A percentile compares a stretch with the other conserved stretches of the same genome.
phyloP scores from a whole-genome alignment of 2,329 filamentous ascomycete genomes.

The Fusarium nelsonii region DNA sequence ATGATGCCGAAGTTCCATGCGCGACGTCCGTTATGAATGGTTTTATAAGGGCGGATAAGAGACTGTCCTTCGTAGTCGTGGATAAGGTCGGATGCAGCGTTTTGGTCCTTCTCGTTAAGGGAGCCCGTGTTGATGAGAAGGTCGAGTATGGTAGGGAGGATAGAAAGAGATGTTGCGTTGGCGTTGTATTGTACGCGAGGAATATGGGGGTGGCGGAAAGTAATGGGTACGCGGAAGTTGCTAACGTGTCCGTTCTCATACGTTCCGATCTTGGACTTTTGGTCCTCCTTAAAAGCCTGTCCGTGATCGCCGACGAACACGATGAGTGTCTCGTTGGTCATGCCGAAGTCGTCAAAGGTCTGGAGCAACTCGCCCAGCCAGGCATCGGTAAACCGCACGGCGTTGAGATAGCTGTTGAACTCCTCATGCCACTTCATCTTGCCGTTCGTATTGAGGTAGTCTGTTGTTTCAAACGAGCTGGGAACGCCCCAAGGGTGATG shows the following conservation, averaged over 20 bases:
- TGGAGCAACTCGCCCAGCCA: slow-evolving; percentile 52
- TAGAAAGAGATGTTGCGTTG: slow-evolving; percentile 50
- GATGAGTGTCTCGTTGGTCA: slow-evolving; percentile 52
- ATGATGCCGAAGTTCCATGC: slow-evolving; percentile 54
- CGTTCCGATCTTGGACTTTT: slow-evolving; percentile 48
- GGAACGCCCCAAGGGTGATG: slow-evolving; percentile 51
- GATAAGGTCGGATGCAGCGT: slow-evolving; percentile 47
- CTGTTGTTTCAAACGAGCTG: slow-evolving; percentile 28
- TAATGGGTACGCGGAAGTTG: slow-evolving; percentile 52
- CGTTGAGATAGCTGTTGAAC: slow-evolving; percentile 53
- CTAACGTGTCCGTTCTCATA: slow-evolving; percentile 53
- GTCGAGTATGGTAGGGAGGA: slow-evolving; percentile 54
- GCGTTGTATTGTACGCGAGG: slow-evolving; percentile 51
- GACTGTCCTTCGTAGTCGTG: slow-evolving; percentile 54
- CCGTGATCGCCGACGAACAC: slow-evolving; percentile 54
- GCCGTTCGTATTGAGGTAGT: slow-evolving; percentile 43
- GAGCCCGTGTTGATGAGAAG: slow-evolving; percentile 52
- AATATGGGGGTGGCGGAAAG: slow-evolving; percentile 52
- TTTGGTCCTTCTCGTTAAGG: slow-evolving; percentile 45
- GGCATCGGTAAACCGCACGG: slow-evolving; percentile 50
- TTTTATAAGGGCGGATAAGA: slow-evolving; percentile 48
- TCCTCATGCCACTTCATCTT: slow-evolving; percentile 48
- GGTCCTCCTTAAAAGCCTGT: slow-evolving; percentile 52
- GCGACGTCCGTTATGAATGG: slow-evolving; percentile 43
- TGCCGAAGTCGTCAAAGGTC: slow-evolving; percentile 50